These are phyloP conservation scores for Hypoxylon intermedium DNA, from an alignment of 495 filamentous ascomycete species.

Conservation along the genomic window DNA sequence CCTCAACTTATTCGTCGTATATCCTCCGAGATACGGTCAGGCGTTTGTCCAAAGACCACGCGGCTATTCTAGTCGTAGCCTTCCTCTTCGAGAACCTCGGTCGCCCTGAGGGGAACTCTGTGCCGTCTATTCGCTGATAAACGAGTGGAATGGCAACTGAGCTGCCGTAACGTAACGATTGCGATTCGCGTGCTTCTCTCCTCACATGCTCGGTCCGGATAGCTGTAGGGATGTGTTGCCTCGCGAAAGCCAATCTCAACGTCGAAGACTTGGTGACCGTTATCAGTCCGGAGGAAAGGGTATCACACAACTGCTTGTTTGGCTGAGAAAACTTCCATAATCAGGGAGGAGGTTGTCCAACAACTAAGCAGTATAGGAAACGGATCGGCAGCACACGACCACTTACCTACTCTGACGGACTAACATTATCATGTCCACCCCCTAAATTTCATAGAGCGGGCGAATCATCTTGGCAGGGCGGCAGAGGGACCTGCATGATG, in stretches of 20 bases:
- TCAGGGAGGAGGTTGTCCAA: constrained; percentile 11
- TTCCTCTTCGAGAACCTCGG: constrained; percentile 17
- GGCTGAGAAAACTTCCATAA: constrained; percentile 20
- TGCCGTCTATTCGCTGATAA: constrained; percentile 12
- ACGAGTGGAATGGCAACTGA: constrained; percentile 29
- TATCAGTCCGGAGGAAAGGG: constrained; percentile 18
- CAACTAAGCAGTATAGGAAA: constrained; percentile 24
- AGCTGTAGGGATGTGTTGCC: constrained; percentile 23
- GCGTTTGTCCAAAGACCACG: background rate
- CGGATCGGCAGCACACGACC: constrained; percentile 32
- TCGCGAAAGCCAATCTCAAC: constrained; percentile 29
- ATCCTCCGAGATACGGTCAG: background rate
- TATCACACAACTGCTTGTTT: constrained; percentile 25
- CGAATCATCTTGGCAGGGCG: constrained; percentile 20
- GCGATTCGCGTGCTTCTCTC: constrained; percentile 26
- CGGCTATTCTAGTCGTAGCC: background rate
- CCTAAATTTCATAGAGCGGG: constrained; percentile 16
- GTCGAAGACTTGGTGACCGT: constrained; percentile 20
- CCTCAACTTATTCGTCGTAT: constrained; percentile 6
- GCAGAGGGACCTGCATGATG: constrained; percentile 1
- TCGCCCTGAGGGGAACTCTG: background rate
- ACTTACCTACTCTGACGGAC: constrained; percentile 19
- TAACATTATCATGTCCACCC: constrained; percentile 21
- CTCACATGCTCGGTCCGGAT: constrained; percentile 24
- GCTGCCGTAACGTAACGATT: constrained; percentile 37